These are phyloP conservation scores for Anthostomella pinea DNA, from an alignment of 2,329 filamentous ascomycete genomes.

Conservation along the genomic window DNA sequence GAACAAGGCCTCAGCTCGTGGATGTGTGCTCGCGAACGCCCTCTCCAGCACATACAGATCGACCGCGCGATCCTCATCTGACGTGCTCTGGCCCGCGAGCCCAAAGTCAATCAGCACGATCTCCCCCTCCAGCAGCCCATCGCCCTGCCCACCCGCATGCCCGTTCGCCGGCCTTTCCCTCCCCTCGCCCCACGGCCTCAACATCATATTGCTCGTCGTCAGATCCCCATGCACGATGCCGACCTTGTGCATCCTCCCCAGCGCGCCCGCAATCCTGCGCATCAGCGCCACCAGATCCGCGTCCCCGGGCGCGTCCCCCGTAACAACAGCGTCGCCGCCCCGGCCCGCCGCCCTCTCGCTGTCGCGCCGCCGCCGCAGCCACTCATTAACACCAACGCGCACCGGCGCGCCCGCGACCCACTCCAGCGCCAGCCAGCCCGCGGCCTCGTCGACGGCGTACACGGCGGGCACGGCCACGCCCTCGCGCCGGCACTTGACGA, in stretches of 20 bases:
- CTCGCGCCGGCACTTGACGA: constrained; percentile 74
- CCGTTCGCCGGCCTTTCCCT: constrained; percentile 14
- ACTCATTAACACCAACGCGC: constrained; percentile 65
- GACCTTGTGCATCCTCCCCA: constrained; percentile 75
- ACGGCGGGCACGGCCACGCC: constrained; percentile 81
- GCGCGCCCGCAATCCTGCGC: constrained; percentile 64
- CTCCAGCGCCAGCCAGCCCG: constrained; percentile 78
- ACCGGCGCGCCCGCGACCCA: constrained; percentile 77
- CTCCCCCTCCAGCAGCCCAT: constrained; percentile 57
- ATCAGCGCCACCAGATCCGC: constrained; percentile 60
- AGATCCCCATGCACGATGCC: constrained; percentile 93
- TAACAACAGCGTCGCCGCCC: constrained; percentile 26
- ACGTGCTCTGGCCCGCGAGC: constrained; percentile 73
- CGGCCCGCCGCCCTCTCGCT: constrained; percentile 25
- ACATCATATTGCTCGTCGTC: constrained; percentile 96
- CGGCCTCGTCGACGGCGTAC: constrained; percentile 61
- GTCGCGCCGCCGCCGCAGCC: constrained; percentile 53
- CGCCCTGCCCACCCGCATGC: constrained; percentile 13
- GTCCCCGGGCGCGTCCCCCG: constrained; percentile 41
- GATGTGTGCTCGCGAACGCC: constrained; percentile 93
- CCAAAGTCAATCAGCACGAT: constrained; percentile 94
- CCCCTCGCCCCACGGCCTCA: constrained; percentile 45
- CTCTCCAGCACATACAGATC: constrained; percentile 94
- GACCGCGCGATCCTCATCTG: constrained; percentile 91
- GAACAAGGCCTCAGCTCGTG: constrained; percentile 76